These are phyloP conservation scores for Trametes meyenii DNA, from an alignment of 768 basidiomycete species.

Conservation along the genomic window DNA sequence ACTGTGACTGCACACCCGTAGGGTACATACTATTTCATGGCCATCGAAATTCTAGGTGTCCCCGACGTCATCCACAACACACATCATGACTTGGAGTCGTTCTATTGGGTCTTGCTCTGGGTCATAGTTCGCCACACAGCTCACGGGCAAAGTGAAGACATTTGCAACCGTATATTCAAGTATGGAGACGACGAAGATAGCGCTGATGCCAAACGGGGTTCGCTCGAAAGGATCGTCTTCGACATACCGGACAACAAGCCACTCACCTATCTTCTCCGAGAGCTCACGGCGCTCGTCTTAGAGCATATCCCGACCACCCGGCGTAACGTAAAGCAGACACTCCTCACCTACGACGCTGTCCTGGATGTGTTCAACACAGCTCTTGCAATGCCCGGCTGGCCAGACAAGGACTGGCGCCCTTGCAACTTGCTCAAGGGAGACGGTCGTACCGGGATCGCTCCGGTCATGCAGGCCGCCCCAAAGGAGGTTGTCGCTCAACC, in stretches of 20 bases:
- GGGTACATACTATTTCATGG: slow-evolving; percentile 9
- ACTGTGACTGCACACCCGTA: not conserved
- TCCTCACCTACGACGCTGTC: not conserved
- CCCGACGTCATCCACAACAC: not conserved
- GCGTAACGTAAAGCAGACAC: not conserved
- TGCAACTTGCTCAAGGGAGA: not conserved
- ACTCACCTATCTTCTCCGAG: not conserved
- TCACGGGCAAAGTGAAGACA: not conserved
- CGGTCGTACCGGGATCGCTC: not conserved
- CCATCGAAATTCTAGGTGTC: not conserved
- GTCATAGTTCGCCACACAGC: slow-evolving; percentile 3
- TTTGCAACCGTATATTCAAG: not conserved
- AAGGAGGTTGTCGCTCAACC: too few species aligned
- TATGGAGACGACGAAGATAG: not conserved
- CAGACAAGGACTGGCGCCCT: not conserved
- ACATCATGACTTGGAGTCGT: slow-evolving; percentile 9
- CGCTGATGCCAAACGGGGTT: not conserved
- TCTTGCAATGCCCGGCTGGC: not conserved
- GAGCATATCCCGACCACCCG: not conserved
- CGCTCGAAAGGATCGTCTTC: not conserved
- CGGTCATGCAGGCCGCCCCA: not conserved
- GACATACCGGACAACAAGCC: not conserved
- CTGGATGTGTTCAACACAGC: not conserved
- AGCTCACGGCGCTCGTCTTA: not conserved
- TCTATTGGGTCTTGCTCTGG: slow-evolving; percentile 11